Percentiles rank a stretch among this genome's conserved stretches.
phyloP scores from a whole-genome alignment of 768 basidiomycete genomes.

The Candolleomyces aberdarensis region DNA sequence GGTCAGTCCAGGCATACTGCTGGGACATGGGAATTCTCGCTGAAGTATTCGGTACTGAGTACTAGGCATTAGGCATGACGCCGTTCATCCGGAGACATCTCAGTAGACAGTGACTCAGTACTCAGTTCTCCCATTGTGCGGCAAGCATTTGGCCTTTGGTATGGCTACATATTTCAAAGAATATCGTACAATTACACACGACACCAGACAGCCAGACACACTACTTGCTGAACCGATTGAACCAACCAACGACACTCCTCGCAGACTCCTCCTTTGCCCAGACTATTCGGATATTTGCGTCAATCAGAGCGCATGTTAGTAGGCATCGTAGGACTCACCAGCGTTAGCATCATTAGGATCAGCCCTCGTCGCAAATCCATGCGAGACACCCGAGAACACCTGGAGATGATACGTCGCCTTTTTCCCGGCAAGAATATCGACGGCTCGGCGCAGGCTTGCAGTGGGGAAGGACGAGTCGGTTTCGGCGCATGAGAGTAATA shows the following conservation, averaged over 20 bases:
- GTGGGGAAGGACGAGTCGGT: slow-evolving; percentile 50
- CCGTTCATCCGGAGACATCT: no score
- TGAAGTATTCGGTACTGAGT: no score
- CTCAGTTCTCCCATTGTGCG: no score
- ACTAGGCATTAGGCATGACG: no score
- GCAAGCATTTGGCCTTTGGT: no score
- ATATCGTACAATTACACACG: no score
- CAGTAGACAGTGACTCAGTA: no score
- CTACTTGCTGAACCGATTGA: slow-evolving; percentile 37
- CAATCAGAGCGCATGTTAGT: no score
- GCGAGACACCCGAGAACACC: slow-evolving; percentile 47
- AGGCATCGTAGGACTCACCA: slow-evolving; percentile 23
- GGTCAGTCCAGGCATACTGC: no score
- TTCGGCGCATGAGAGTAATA: slow-evolving; percentile 31
- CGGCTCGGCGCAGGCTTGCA: slow-evolving; percentile 48
- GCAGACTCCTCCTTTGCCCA: slow-evolving; percentile 64
- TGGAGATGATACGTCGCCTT: slow-evolving; percentile 57
- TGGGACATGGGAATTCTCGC: no score
- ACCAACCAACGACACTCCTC: slow-evolving; percentile 47
- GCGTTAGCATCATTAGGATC: slow-evolving; percentile 37
- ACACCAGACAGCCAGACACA: no score
- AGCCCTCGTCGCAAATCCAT: slow-evolving; percentile 50
- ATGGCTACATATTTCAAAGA: no score
- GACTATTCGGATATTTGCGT: slow-evolving; percentile 26
- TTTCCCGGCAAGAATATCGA: slow-evolving; percentile 49